A percentile compares a stretch with the other conserved stretches of the same genome.
These are phyloP conservation scores for Cladophialophora psammophila DNA, from an alignment of 2,329 filamentous ascomycete species.

Conservation along the genomic window DNA sequence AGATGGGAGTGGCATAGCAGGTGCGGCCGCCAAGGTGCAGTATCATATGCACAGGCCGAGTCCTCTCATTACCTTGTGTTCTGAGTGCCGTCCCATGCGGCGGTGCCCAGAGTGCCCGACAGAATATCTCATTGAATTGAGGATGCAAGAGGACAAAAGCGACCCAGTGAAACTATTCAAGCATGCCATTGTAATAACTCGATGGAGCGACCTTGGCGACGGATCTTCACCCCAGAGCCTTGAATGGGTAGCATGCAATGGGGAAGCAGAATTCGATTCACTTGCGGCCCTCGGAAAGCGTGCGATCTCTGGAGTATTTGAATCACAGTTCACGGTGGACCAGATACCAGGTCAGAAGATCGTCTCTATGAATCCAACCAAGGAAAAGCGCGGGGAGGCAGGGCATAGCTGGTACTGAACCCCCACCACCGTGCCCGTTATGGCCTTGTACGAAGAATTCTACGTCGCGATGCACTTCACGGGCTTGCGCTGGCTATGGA, in stretches of 20 bases:
- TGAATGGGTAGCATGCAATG: conserved; percentile 66
- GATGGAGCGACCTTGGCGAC: conserved; percentile 69
- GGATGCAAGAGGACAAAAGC: conserved; percentile 62
- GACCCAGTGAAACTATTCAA: conserved; percentile 60
- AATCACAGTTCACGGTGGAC: conserved; percentile 62
- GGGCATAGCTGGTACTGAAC: conserved; percentile 66
- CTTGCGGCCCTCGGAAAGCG: conserved; percentile 62
- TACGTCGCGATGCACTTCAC: background rate
- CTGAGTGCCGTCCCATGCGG: conserved; percentile 64
- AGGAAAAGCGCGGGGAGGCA: conserved; percentile 61
- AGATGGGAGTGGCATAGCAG: conserved; percentile 52
- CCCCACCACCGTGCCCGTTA: background rate
- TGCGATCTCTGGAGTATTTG: conserved; percentile 66
- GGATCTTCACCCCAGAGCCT: conserved; percentile 58
- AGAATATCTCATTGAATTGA: conserved; percentile 68
- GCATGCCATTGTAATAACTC: conserved; percentile 66
- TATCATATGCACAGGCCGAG: conserved; percentile 45
- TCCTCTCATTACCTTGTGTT: conserved; percentile 60
- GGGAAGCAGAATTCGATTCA: conserved; percentile 59
- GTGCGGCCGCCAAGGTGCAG: conserved; percentile 48
- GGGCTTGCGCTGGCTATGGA: background rate
- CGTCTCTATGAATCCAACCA: conserved; percentile 65
- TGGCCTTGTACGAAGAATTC: background rate
- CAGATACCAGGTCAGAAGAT: conserved; percentile 65
- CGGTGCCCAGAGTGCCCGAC: conserved; percentile 68